phyloP scores from a whole-genome alignment of 441 rosid genomes.

The Capsella rubella region DNA sequence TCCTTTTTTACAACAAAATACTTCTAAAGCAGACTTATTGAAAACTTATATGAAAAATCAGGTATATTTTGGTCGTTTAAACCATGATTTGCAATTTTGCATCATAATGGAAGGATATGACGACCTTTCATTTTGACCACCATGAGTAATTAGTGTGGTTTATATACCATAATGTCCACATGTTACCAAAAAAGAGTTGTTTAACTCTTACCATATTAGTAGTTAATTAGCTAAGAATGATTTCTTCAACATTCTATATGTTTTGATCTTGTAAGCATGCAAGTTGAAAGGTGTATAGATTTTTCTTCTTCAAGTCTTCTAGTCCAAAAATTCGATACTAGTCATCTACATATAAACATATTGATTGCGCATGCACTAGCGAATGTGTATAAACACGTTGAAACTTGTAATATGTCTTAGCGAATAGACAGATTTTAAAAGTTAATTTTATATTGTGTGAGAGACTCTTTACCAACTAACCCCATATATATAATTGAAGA shows the following conservation, averaged over 20 bases:
- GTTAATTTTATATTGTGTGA: background rate
- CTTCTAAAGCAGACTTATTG: background rate
- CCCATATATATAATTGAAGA: constrained; percentile 10
- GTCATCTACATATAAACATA: background rate
- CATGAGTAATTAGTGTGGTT: background rate
- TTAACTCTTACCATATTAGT: too few species aligned
- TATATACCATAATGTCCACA: too few species aligned
- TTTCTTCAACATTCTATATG: background rate
- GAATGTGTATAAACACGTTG: background rate
- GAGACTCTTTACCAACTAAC: constrained; percentile 30
- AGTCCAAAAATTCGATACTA: background rate
- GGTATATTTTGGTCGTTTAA: too few species aligned
- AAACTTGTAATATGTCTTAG: background rate
- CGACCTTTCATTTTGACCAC: too few species aligned
- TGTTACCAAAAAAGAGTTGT: too few species aligned
- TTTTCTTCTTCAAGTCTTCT: constrained; percentile 3
- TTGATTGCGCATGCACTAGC: background rate
- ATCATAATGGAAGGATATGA: too few species aligned
- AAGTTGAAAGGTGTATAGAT: background rate
- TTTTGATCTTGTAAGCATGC: constrained; percentile 17
- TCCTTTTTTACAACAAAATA: background rate
- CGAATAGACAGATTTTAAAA: background rate
- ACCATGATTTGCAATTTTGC: too few species aligned
- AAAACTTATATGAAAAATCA: background rate
- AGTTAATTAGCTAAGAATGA: too few species aligned